A percentile compares a stretch with the other conserved stretches of the same genome.
phyloP scores from a whole-genome alignment of 129 eudicot genomes.

The Lactuca sativa region DNA sequence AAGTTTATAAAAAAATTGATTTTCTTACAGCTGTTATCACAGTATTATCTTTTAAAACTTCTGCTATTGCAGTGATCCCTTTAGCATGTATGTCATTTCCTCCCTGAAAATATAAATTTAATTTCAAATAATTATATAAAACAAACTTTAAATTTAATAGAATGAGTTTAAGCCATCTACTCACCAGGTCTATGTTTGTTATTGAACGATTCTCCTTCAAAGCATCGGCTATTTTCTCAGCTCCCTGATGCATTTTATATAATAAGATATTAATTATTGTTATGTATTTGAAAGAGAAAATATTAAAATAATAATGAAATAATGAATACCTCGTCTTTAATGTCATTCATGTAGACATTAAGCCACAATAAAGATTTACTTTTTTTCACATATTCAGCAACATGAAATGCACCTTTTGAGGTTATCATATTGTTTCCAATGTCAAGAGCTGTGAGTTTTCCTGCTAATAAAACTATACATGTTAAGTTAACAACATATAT shows the following conservation, averaged over 20 bases:
- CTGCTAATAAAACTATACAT: conserved; percentile 40
- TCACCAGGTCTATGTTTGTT: conserved; percentile 73
- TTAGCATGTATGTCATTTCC: conserved; percentile 89
- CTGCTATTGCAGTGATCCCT: conserved; percentile 67
- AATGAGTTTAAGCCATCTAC: conserved; percentile 23
- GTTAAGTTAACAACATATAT: conserved; percentile 29
- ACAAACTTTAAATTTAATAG: neutral
- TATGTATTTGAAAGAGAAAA: neutral
- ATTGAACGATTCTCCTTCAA: conserved; percentile 77
- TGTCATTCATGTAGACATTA: conserved; percentile 84
- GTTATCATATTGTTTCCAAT: conserved; percentile 81
- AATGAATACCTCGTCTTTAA: conserved; percentile 79
- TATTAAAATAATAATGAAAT: neutral
- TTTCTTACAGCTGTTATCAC: conserved; percentile 66
- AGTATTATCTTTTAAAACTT: conserved; percentile 82
- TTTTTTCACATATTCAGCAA: conserved; percentile 81
- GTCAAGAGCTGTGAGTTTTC: conserved; percentile 67
- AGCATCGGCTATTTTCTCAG: conserved; percentile 84
- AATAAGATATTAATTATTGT: conserved; percentile 1
- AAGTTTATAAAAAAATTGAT: neutral
- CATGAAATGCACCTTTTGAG: conserved; percentile 71
- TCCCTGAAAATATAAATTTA: conserved; percentile 49
- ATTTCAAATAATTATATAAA: neutral
- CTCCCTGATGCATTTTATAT: conserved; percentile 58
- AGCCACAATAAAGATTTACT: conserved; percentile 73